Conservation (phyloP, 176 grass and related monocot genomes). For the Aegilops speltoides region DNA sequence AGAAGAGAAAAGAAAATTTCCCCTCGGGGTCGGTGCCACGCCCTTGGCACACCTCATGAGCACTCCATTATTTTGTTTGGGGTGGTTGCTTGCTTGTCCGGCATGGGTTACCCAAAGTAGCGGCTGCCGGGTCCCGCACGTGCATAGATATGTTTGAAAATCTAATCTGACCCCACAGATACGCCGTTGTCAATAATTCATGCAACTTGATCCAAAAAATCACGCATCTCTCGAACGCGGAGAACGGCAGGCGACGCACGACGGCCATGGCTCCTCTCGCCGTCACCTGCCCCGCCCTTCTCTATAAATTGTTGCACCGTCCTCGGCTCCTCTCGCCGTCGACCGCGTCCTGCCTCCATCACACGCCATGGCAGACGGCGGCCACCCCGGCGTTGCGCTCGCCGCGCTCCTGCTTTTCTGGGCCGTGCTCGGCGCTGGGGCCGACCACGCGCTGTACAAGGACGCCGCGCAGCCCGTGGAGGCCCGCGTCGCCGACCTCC, state of each 20-base stretch:
- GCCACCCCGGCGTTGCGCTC: neutral
- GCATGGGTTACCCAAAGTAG: neutral
- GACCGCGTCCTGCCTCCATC: neutral
- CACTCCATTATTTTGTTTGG: no score
- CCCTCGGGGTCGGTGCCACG: no score
- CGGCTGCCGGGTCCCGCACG: neutral
- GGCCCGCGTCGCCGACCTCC: slow-evolving; percentile 59
- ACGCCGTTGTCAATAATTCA: no score
- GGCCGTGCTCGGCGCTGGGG: slow-evolving; percentile 29
- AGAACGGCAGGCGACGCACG: neutral
- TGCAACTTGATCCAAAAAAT: neutral
- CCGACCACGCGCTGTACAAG: slow-evolving; percentile 55
- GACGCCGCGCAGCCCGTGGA: slow-evolving; percentile 50
- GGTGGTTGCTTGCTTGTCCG: no score
- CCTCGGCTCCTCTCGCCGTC: neutral
- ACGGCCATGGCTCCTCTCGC: slow-evolving; percentile 18
- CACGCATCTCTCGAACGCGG: neutral
- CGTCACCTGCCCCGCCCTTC: no score
- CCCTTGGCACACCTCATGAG: no score
- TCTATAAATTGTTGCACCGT: neutral
- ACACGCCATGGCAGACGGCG: neutral
- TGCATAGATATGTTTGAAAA: neutral
- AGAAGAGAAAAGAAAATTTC: no score
- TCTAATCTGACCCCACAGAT: neutral
- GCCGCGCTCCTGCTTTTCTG: slow-evolving; percentile 49